Evolutionary conservation across 2,329 filamentous ascomycete species (phyloP).

Genomic region (Aureobasidium sp.): DNA sequence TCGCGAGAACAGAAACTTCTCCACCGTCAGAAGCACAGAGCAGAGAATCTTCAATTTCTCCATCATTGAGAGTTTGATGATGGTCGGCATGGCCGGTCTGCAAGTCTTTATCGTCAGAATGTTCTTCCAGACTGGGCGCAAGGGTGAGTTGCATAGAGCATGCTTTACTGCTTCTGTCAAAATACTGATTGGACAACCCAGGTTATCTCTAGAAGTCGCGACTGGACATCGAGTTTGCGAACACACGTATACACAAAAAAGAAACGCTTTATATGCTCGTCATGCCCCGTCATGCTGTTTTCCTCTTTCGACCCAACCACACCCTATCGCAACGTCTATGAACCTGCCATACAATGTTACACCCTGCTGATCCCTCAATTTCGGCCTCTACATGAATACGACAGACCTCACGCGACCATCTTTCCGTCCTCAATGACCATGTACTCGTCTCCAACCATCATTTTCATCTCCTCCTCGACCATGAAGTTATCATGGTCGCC

Average conservation of each 20-base stretch:
- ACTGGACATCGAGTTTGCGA: neutral
- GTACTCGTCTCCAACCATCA: constrained; percentile 40
- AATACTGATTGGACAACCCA: neutral
- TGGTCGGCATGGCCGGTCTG: constrained; percentile 88
- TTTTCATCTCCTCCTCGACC: constrained; percentile 30
- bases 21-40: constrained; percentile 94
- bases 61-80: constrained; percentile 82
- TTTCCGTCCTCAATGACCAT: constrained; percentile 30
- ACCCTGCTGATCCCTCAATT: neutral
- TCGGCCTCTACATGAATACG: neutral
- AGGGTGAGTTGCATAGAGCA: constrained; percentile 38
- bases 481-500: constrained; percentile 28
- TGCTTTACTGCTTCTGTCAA: neutral
- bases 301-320: neutral
- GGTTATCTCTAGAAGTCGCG: constrained; percentile 9
- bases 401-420: constrained; percentile 15
- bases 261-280: constrained; percentile 4
- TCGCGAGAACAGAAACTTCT: constrained; percentile 97
- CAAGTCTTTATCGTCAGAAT: constrained; percentile 97
- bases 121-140: constrained; percentile 89
- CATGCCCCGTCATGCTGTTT: constrained; percentile 5
- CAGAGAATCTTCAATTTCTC: constrained; percentile 95
- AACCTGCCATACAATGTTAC: neutral
- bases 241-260: neutral
- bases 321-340: neutral